Evolutionary conservation across 2,329 filamentous ascomycete genomes (phyloP).

Genomic region (Phyllosticta citrichinensis): DNA sequence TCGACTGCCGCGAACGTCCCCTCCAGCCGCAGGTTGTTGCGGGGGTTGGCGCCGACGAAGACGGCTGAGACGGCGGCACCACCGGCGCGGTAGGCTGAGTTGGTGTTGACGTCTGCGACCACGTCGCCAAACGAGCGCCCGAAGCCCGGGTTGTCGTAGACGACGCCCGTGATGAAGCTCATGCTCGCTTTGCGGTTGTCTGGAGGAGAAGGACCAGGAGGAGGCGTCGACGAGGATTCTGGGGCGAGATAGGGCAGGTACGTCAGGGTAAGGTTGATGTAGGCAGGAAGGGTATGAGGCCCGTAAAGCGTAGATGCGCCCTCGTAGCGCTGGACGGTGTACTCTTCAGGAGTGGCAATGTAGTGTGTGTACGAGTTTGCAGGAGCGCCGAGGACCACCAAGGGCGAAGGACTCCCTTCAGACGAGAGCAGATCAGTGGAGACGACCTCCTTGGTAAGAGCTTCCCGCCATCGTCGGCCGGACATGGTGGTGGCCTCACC

Average conservation of each 20-base stretch:
- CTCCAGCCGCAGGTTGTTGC: conserved; percentile 75
- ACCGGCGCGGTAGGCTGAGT: conserved; percentile 48
- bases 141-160: conserved; percentile 58
- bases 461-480: conserved; percentile 73
- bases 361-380: conserved; percentile 88
- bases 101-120: conserved; percentile 42
- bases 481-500: conserved; percentile 91
- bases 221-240: conserved; percentile 19
- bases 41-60: conserved; percentile 81
- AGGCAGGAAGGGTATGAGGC: conserved; percentile 69
- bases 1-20: conserved; percentile 72
- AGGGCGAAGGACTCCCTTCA: conserved; percentile 10
- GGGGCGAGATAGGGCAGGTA: conserved; percentile 57
- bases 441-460: conserved; percentile 43
- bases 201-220: conserved; percentile 56
- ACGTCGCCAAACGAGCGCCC: conserved; percentile 64
- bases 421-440: conserved; percentile 1
- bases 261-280: conserved; percentile 74
- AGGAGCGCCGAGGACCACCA: conserved; percentile 80
- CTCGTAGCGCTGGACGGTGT: conserved; percentile 79
- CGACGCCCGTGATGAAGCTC: conserved; percentile 70
- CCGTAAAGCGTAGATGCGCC: conserved; percentile 89
- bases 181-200: conserved; percentile 69
- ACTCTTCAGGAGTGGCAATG: conserved; percentile 70
- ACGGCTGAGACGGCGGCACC: conserved; percentile 48